Evolutionary conservation across 768 basidiomycete species (phyloP).

Genomic region (Boletus rubroflammeus): DNA sequence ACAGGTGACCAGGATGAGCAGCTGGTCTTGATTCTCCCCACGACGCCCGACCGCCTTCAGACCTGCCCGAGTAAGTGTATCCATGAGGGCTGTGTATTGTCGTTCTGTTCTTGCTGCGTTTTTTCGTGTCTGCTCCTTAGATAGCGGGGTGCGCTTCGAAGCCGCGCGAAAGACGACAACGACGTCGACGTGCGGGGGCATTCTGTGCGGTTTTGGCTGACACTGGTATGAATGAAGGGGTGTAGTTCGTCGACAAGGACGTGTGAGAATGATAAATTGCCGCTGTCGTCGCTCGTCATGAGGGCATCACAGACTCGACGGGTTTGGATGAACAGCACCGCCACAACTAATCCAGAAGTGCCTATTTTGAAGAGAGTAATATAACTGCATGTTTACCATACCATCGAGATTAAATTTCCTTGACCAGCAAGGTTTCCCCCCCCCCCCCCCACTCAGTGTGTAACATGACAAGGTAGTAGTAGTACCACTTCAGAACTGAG

Average conservation of each 20-base stretch:
- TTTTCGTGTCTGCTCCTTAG: slow-evolving; percentile 60
- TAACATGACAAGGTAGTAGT: no score
- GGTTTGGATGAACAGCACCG: background rate
- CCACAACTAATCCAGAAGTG: background rate
- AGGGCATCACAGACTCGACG: no score
- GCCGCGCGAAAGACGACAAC: slow-evolving; percentile 67
- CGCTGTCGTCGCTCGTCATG: background rate
- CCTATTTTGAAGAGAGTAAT: background rate
- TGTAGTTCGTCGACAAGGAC: background rate
- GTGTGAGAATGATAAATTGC: background rate
- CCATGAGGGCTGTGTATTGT: slow-evolving; percentile 65
- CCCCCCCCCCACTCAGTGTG: no score
- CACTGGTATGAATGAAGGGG: background rate
- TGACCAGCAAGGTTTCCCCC: no score
- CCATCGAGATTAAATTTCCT: background rate
- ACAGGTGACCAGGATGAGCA: slow-evolving; percentile 75
- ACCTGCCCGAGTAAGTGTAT: slow-evolving; percentile 57
- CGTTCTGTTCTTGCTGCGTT: slow-evolving; percentile 61
- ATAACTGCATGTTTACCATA: background rate
- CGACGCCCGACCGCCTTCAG: slow-evolving; percentile 70
- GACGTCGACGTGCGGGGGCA: slow-evolving; percentile 64
- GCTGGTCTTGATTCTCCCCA: slow-evolving; percentile 72
- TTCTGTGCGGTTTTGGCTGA: slow-evolving; percentile 11
- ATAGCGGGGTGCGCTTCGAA: slow-evolving; percentile 35
- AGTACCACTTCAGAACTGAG: background rate